A percentile compares a stretch with the other conserved stretches of the same genome.
phyloP scores from a whole-genome alignment of 2,329 filamentous ascomycete species.

The Nannizziopsis arthrosporioides region DNA sequence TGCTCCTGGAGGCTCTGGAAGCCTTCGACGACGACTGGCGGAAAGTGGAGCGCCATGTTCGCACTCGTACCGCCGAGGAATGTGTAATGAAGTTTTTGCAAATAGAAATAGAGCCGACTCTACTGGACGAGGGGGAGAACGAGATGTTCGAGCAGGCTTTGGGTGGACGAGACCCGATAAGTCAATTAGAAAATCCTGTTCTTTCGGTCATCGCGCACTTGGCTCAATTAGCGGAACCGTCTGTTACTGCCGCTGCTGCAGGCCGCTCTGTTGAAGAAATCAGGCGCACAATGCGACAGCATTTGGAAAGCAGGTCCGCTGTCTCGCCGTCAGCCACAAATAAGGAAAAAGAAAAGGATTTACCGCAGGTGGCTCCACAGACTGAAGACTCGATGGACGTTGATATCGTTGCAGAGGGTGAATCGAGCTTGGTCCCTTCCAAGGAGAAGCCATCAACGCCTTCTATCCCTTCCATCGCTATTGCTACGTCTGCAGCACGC shows the following conservation, averaged over 20 bases:
- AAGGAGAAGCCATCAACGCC: slow-evolving; percentile 37
- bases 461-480: slow-evolving; percentile 49
- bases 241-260: slow-evolving; percentile 79
- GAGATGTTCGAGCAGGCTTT: slow-evolving; percentile 45
- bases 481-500: slow-evolving; percentile 76
- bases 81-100: slow-evolving; percentile 95
- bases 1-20: slow-evolving; percentile 81
- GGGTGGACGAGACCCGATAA: slow-evolving; percentile 76
- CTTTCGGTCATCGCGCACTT: slow-evolving; percentile 94
- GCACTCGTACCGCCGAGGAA: slow-evolving; percentile 82
- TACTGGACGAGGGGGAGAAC: slow-evolving; percentile 61
- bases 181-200: slow-evolving; percentile 86
- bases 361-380: slow-evolving; percentile 39
- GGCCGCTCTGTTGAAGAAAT: slow-evolving; percentile 79
- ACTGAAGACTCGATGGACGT: slow-evolving; percentile 51
- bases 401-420: slow-evolving; percentile 31
- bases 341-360: slow-evolving; percentile 38
- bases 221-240: slow-evolving; percentile 78
- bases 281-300: slow-evolving; percentile 64
- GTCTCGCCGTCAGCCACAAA: slow-evolving; percentile 49
- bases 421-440: slow-evolving; percentile 28
- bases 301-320: slow-evolving; percentile 54
- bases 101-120: slow-evolving; percentile 94
- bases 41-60: slow-evolving; percentile 81
- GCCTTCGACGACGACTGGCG: slow-evolving; percentile 94